Percentiles rank a stretch among this genome's conserved stretches.
These are phyloP conservation scores for Cymodocea nodosa DNA, from an alignment of 116 monocot species.

Conservation along the genomic window DNA sequence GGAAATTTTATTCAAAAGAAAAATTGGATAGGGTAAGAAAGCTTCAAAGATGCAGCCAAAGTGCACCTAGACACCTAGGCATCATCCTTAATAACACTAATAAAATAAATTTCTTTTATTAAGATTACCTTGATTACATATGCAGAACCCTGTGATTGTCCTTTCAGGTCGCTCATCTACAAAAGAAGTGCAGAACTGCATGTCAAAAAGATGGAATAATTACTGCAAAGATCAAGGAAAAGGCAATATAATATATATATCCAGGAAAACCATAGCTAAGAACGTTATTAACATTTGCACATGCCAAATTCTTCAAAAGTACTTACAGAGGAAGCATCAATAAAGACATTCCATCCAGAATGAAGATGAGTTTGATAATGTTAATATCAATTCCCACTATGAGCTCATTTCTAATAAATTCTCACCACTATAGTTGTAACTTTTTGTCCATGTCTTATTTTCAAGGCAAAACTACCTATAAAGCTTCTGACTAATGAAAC, in stretches of 20 bases:
- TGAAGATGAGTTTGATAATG: too few relatives aligned
- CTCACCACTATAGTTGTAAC: too few relatives aligned
- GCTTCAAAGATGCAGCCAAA: too few relatives aligned
- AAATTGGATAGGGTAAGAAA: too few relatives aligned
- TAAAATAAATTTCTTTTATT: background rate
- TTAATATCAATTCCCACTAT: too few relatives aligned
- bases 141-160: constrained; percentile 41
- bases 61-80: background rate
- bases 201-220: constrained; percentile 52
- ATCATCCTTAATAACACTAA: background rate
- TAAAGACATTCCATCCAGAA: too few relatives aligned
- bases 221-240: constrained; percentile 16
- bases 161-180: constrained; percentile 65
- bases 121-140: constrained; percentile 63
- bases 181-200: constrained; percentile 79
- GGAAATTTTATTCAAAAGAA: too few relatives aligned
- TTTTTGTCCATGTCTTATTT: too few relatives aligned
- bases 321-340: background rate
- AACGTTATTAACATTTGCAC: background rate
- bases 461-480: too few relatives aligned
- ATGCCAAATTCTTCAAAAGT: background rate
- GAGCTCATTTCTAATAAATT: too few relatives aligned
- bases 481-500: too few relatives aligned
- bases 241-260: background rate
- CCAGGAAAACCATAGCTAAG: background rate